A percentile compares a stretch with the other conserved stretches of the same genome.
Evolutionary conservation across 1,139 yeast genomes (phyloP).

Genomic region (Hanseniaspora gamundiae): DNA sequence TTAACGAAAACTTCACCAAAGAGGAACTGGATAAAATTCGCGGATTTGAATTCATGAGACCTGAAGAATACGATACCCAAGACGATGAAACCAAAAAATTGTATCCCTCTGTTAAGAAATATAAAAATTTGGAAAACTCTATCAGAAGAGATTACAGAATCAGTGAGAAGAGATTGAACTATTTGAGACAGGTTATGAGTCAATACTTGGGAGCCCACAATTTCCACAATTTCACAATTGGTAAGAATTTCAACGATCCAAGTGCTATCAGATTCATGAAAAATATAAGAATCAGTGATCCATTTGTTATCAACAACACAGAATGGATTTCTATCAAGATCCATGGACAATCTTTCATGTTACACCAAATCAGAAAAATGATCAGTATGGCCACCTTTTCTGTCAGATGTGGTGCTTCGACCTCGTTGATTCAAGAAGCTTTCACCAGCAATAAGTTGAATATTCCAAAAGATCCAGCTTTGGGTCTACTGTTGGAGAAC

Average conservation of each 20-base stretch:
- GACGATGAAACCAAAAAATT: constrained; percentile 25
- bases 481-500: constrained; percentile 78
- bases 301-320: constrained; percentile 83
- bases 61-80: constrained; percentile 21
- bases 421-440: constrained; percentile 62
- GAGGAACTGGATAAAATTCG: constrained; percentile 30
- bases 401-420: constrained; percentile 77
- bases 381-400: constrained; percentile 87
- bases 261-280: constrained; percentile 79
- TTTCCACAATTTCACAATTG: constrained; percentile 89
- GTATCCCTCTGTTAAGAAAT: constrained; percentile 37
- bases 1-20: constrained; percentile 35
- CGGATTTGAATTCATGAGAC: constrained; percentile 8
- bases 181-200: constrained; percentile 56
- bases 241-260: constrained; percentile 77
- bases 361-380: constrained; percentile 97
- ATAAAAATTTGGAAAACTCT: constrained; percentile 54
- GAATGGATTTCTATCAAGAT: constrained; percentile 95
- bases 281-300: constrained; percentile 68
- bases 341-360: constrained; percentile 97
- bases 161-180: constrained; percentile 43
- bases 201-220: constrained; percentile 81
- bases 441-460: constrained; percentile 65
- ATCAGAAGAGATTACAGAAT: constrained; percentile 63
- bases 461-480: constrained; percentile 95